phyloP scores from a whole-genome alignment of 495 filamentous ascomycete genomes.

The Thermothielavioides terrestris region DNA sequence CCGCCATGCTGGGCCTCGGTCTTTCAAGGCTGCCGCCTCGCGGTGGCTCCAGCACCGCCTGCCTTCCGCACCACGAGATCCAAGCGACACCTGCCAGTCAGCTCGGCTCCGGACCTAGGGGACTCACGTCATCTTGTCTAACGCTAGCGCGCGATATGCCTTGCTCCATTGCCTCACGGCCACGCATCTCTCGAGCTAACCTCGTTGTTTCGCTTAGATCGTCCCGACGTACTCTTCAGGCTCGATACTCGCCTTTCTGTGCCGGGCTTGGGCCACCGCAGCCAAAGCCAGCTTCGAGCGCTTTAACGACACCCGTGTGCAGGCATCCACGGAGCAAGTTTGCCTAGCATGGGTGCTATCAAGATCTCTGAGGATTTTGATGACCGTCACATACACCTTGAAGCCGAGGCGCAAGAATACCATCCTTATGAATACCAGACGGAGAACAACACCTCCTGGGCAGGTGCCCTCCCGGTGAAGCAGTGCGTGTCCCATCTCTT shows the following conservation, averaged over 20 bases:
- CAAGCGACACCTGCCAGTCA: too few species aligned
- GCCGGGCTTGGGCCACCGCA: not conserved
- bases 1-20: too few species aligned
- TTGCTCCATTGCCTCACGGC: not conserved
- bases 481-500: conserved; percentile 45
- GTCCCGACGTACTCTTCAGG: not conserved
- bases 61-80: too few species aligned
- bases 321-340: conserved; percentile 17
- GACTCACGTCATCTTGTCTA: not conserved
- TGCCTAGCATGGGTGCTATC: conserved; percentile 51
- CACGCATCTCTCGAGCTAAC: not conserved
- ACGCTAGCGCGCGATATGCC: not conserved
- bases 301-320: not conserved
- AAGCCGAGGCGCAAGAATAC: conserved; percentile 44
- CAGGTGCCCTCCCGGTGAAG: conserved; percentile 87
- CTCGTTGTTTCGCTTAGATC: not conserved
- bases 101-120: not conserved
- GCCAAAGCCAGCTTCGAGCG: not conserved
- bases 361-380: conserved; percentile 42
- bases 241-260: not conserved
- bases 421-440: conserved; percentile 75
- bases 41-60: too few species aligned
- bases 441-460: conserved; percentile 88
- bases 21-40: too few species aligned
- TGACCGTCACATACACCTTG: conserved; percentile 46